Evolutionary conservation across 2,329 filamentous ascomycete species (phyloP).

Genomic region (Zelopaecilomyces penicillatus): DNA sequence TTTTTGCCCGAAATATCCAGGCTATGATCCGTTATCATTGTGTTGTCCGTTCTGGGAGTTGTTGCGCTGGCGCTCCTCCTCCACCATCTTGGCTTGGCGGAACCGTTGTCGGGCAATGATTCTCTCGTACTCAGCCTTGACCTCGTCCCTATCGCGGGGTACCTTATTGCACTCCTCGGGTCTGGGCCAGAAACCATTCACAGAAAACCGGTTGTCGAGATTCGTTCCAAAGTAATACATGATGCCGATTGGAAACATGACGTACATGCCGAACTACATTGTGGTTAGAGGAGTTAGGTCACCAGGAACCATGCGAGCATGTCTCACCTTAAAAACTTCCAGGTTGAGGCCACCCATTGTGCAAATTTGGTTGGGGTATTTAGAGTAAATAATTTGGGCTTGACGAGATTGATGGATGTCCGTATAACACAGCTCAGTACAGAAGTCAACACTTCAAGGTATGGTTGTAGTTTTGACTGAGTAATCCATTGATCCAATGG

Average conservation of each 20-base stretch:
- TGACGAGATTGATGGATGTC: neutral
- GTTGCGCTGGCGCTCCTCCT: slow-evolving; percentile 24
- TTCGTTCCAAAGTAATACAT: slow-evolving; percentile 99
- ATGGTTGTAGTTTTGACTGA: too few species aligned
- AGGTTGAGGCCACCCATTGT: slow-evolving; percentile 78
- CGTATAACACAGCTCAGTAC: too few species aligned
- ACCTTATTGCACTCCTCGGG: slow-evolving; percentile 67
- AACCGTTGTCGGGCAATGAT: slow-evolving; percentile 60
- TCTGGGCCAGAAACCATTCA: slow-evolving; percentile 90
- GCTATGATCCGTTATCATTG: slow-evolving; percentile 15
- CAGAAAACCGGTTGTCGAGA: slow-evolving; percentile 82
- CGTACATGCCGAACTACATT: slow-evolving; percentile 90
- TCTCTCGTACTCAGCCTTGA: slow-evolving; percentile 69
- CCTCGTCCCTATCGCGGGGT: slow-evolving; percentile 71
- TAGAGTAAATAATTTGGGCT: neutral
- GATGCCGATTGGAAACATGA: slow-evolving; percentile 96
- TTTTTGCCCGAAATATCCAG: neutral
- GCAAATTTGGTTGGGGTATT: neutral
- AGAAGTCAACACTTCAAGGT: too few species aligned
- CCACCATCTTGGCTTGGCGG: slow-evolving; percentile 52
- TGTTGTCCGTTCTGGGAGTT: slow-evolving; percentile 15
- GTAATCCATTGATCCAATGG: too few species aligned
- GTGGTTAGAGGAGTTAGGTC: neutral
- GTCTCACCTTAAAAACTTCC: slow-evolving; percentile 81
- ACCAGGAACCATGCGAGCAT: neutral